These are phyloP conservation scores for Ceratocystis destructans DNA, from an alignment of 2,329 filamentous ascomycete genomes.

Conservation along the genomic window DNA sequence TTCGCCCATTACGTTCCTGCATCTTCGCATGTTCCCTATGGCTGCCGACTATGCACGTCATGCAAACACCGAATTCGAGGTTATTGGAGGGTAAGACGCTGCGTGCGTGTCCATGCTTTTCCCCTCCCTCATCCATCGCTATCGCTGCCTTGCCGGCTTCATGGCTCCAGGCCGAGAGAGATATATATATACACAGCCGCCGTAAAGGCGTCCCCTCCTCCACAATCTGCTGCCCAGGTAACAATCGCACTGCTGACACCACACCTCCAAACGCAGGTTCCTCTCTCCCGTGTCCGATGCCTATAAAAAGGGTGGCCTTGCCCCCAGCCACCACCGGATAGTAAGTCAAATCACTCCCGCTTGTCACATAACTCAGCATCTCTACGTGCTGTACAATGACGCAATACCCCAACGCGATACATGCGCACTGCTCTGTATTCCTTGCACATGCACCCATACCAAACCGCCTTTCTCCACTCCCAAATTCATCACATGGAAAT, in stretches of 20 bases:
- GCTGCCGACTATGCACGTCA: constrained; percentile 59
- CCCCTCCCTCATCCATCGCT: no score
- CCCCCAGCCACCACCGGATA: constrained; percentile 28
- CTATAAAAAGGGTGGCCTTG: constrained; percentile 30
- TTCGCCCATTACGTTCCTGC: constrained; percentile 61
- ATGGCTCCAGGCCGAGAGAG: no score
- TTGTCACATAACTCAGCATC: background rate
- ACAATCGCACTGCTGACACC: background rate
- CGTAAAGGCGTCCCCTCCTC: background rate
- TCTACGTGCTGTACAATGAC: constrained; percentile 9
- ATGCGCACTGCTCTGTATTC: background rate
- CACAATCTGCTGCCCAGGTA: background rate
- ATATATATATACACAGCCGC: background rate
- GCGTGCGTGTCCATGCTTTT: background rate
- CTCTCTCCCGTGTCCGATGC: constrained; percentile 26
- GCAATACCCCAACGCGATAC: background rate
- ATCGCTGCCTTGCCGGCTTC: no score
- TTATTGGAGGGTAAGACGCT: constrained; percentile 59
- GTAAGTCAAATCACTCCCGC: constrained; percentile 8
- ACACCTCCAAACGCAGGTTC: constrained; percentile 26
- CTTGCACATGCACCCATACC: constrained; percentile 4
- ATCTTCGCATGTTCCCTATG: constrained; percentile 81
- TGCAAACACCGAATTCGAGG: constrained; percentile 49
- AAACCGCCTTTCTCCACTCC: background rate
- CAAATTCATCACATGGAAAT: background rate